Percentiles rank a stretch among this genome's conserved stretches.
Evolutionary conservation across 78 protist genomes (phyloP).

Genomic region (Dictyostelium brefeldianum): DNA sequence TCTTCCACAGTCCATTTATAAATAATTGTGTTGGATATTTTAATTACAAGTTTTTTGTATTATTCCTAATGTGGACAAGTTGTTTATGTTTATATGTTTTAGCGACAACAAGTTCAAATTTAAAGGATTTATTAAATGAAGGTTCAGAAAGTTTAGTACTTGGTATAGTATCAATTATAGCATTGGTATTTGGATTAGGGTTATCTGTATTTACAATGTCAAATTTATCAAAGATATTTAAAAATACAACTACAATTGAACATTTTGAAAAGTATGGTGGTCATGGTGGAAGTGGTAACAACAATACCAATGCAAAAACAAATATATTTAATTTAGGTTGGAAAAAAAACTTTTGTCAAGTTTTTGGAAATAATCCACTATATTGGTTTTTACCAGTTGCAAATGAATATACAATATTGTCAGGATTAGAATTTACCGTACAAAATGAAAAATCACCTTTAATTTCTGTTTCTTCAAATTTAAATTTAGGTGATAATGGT

Average conservation of each 20-base stretch:
- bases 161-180: constrained; percentile 42
- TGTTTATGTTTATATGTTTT: constrained; percentile 47
- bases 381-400: constrained; percentile 17
- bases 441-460: constrained; percentile 19
- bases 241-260: constrained; percentile 50
- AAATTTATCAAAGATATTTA: constrained; percentile 17
- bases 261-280: constrained; percentile 26
- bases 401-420: not conserved
- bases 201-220: constrained; percentile 34
- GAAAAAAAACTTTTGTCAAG: not conserved
- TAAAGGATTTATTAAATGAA: not conserved
- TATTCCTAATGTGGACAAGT: constrained; percentile 61
- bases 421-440: not conserved
- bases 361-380: constrained; percentile 11
- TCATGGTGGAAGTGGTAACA: not conserved
- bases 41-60: constrained; percentile 82
- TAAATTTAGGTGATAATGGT: not conserved
- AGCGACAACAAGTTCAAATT: not conserved
- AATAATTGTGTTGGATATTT: constrained; percentile 83
- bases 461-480: not conserved
- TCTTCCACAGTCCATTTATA: constrained; percentile 64
- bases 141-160: constrained; percentile 13
- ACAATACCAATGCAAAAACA: not conserved
- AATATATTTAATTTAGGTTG: constrained; percentile 1
- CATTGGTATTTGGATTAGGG: constrained; percentile 62